Evolutionary conservation across 805 yeast species (phyloP).

Genomic region (Candida xyloterini): DNA sequence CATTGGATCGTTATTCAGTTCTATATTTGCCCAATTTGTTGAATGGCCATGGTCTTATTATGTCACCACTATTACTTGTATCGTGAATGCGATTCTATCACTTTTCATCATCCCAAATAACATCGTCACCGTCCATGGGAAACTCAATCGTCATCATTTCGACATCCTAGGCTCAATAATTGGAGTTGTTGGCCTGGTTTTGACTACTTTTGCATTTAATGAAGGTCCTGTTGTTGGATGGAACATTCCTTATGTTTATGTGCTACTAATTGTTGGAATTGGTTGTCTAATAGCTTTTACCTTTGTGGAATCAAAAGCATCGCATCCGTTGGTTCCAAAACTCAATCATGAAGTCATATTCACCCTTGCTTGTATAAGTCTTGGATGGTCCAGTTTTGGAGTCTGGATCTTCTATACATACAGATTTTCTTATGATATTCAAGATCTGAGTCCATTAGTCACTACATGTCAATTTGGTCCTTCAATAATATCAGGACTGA

Average conservation of each 20-base stretch:
- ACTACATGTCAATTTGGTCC: slow-evolving; percentile 47
- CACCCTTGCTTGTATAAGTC: slow-evolving; percentile 47
- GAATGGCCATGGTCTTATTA: slow-evolving; percentile 67
- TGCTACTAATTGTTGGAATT: slow-evolving; percentile 50
- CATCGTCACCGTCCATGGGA: slow-evolving; percentile 16
- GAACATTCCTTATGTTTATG: slow-evolving; percentile 56
- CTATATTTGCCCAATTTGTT: slow-evolving; percentile 41
- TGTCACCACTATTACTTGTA: slow-evolving; percentile 41
- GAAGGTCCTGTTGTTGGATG: slow-evolving; percentile 76
- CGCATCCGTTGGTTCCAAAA: slow-evolving; percentile 34
- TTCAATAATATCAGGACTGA: slow-evolving; percentile 48
- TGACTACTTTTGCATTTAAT: slow-evolving; percentile 69
- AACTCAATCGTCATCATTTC: slow-evolving; percentile 27
- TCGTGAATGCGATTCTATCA: slow-evolving; percentile 32
- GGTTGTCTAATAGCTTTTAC: slow-evolving; percentile 44
- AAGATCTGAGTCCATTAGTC: slow-evolving; percentile 45
- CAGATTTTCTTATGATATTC: slow-evolving; percentile 47
- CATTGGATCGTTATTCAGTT: slow-evolving; percentile 51
- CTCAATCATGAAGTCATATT: slow-evolving; percentile 44
- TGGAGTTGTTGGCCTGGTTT: slow-evolving; percentile 58
- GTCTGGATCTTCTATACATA: slow-evolving; percentile 66
- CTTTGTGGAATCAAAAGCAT: slow-evolving; percentile 41
- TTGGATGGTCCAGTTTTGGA: slow-evolving; percentile 81
- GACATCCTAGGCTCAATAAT: slow-evolving; percentile 53
- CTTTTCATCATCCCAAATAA: slow-evolving; percentile 39